A percentile compares a stretch with the other conserved stretches of the same genome.
Evolutionary conservation across 2,329 filamentous ascomycete genomes (phyloP).

Genomic region (Exophiala mesophila): DNA sequence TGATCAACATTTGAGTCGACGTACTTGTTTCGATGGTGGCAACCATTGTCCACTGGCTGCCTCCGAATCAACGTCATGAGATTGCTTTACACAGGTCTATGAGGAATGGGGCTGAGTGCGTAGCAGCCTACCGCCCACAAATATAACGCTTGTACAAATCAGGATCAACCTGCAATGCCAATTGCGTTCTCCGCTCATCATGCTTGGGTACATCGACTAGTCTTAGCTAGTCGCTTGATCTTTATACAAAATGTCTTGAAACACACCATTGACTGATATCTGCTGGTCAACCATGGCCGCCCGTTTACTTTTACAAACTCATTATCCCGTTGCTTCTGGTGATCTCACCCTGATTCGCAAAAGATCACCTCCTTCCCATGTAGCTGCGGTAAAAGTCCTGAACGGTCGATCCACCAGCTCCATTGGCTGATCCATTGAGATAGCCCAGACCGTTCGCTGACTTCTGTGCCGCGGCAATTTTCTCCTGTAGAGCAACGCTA

Average conservation of each 20-base stretch:
- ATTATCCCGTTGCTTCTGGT: too few species aligned
- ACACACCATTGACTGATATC: too few species aligned
- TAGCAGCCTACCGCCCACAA: background rate
- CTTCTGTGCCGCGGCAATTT: constrained; percentile 78
- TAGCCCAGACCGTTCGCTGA: constrained; percentile 43
- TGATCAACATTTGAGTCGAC: background rate
- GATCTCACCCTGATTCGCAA: too few species aligned
- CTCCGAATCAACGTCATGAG: too few species aligned
- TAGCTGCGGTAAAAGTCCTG: constrained; percentile 91
- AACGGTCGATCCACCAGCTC: constrained; percentile 61
- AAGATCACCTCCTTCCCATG: constrained; percentile 63
- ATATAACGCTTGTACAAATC: background rate
- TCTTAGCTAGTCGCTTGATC: background rate
- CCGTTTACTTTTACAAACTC: too few species aligned
- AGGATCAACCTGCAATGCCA: background rate
- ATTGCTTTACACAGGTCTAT: too few species aligned
- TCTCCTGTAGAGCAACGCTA: constrained; percentile 71
- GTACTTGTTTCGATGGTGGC: too few species aligned
- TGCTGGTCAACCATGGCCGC: too few species aligned
- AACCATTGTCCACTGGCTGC: too few species aligned
- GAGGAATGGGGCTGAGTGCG: too few species aligned
- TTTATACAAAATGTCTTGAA: too few species aligned
- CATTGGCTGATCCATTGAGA: constrained; percentile 39
- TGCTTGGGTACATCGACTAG: background rate
- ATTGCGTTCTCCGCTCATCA: background rate